phyloP scores from a whole-genome alignment of 2,329 filamentous ascomycete species.

The Alternaria brassicae region DNA sequence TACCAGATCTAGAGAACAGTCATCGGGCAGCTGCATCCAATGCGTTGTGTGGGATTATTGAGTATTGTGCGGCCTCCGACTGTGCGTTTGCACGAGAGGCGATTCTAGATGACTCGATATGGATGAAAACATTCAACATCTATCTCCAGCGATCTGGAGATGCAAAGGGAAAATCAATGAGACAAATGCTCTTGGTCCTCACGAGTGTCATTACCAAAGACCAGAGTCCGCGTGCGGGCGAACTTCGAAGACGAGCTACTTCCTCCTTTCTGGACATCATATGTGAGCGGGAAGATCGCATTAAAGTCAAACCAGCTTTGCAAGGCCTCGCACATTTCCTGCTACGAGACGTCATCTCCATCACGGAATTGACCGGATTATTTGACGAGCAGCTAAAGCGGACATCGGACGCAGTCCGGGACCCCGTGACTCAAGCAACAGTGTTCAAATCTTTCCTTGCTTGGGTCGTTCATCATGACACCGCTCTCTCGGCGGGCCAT shows the following conservation, averaged over 20 bases:
- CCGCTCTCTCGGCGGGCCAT: constrained; percentile 49
- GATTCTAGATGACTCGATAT: constrained; percentile 48
- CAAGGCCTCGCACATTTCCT: constrained; percentile 72
- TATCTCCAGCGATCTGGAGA: constrained; percentile 53
- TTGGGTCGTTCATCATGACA: constrained; percentile 52
- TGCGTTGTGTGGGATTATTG: constrained; percentile 54
- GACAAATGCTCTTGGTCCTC: constrained; percentile 54
- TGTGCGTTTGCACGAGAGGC: constrained; percentile 35
- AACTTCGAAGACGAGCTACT: constrained; percentile 38
- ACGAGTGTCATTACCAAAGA: constrained; percentile 47
- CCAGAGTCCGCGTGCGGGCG: constrained; percentile 23
- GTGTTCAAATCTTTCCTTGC: constrained; percentile 40
- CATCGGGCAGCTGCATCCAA: constrained; percentile 58
- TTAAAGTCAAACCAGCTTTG: constrained; percentile 73
- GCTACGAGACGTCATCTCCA: constrained; percentile 63
- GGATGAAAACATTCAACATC: constrained; percentile 50
- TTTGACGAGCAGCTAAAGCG: constrained; percentile 36
- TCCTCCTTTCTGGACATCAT: constrained; percentile 65
- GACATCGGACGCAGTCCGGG: neutral
- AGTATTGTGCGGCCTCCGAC: constrained; percentile 47
- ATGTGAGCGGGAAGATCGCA: constrained; percentile 65
- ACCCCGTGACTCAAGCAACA: constrained; percentile 18
- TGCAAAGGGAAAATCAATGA: constrained; percentile 57
- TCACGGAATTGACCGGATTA: constrained; percentile 50
- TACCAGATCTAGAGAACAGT: constrained; percentile 40